These are phyloP conservation scores for Linnemannia hyalina DNA, from an alignment of 192 early-diverging fungal species.

Conservation along the genomic window DNA sequence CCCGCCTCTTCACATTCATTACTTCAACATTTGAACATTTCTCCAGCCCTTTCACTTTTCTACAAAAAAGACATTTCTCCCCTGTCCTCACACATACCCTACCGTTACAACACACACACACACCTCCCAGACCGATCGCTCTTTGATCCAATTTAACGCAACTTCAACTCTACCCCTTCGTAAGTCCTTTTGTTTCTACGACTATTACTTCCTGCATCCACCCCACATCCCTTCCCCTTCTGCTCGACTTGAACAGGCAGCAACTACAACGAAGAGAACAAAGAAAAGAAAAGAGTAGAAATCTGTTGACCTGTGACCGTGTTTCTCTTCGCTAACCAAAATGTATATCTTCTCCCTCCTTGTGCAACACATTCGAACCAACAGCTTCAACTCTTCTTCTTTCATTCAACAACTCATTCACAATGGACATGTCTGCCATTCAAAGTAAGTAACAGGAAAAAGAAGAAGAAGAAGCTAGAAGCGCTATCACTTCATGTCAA, in stretches of 20 bases:
- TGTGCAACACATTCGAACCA: not conserved
- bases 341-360: not conserved
- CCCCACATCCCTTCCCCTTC: not conserved
- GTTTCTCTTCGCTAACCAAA: not conserved
- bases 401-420: not conserved
- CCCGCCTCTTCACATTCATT: not conserved
- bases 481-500: no score
- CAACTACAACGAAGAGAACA: no score
- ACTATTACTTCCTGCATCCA: not conserved
- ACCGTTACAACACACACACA: not conserved
- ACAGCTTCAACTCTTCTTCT: not conserved
- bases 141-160: not conserved
- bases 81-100: not conserved
- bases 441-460: conserved; percentile 37
- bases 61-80: conserved; percentile 9
- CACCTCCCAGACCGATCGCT: not conserved
- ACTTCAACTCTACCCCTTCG: not conserved
- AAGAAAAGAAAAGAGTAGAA: no score
- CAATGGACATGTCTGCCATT: conserved; percentile 51
- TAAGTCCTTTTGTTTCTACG: not conserved
- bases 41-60: not conserved
- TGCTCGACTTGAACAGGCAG: not conserved
- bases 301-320: not conserved
- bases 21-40: not conserved
- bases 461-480: no score